These are phyloP conservation scores for Saccharum spontaneum DNA, from an alignment of 176 grass and related monocot genomes.

Conservation along the genomic window DNA sequence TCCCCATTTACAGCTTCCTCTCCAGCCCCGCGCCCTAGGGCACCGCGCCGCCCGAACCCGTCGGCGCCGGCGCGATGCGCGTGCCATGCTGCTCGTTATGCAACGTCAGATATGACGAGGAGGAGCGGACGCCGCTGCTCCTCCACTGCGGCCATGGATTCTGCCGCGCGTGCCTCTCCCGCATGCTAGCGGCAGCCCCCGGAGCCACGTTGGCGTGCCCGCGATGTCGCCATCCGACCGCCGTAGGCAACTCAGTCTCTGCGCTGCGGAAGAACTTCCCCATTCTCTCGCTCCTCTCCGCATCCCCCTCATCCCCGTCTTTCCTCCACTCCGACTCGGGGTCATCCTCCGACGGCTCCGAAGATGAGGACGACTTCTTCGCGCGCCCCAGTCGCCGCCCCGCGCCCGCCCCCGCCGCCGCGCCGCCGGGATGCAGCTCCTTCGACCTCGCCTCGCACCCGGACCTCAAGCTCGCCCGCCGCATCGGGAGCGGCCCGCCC, in stretches of 20 bases:
- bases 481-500: constrained; percentile 55
- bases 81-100: constrained; percentile 94
- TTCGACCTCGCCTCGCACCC: constrained; percentile 77
- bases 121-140: constrained; percentile 80
- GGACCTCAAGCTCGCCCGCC: constrained; percentile 70
- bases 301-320: constrained; percentile 68
- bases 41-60: not conserved
- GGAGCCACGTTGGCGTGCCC: constrained; percentile 72
- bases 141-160: constrained; percentile 99
- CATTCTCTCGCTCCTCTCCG: constrained; percentile 78
- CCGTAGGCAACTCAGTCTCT: constrained; percentile 88
- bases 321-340: constrained; percentile 59
- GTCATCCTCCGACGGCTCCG: constrained; percentile 29
- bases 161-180: constrained; percentile 88
- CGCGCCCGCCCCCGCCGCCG: not conserved
- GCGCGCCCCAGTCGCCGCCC: constrained; percentile 8
- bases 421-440: constrained; percentile 29
- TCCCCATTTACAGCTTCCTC: not conserved
- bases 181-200: constrained; percentile 69
- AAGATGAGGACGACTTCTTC: constrained; percentile 69
- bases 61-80: constrained; percentile 50
- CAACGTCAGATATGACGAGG: constrained; percentile 86
- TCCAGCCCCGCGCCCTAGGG: constrained; percentile 34
- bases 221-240: constrained; percentile 83
- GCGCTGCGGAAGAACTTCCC: constrained; percentile 94